Percentiles rank a stretch among this genome's conserved stretches.
Conservation (phyloP, 2,329 filamentous ascomycete genomes). For the Ophiostoma sp. region DNA sequence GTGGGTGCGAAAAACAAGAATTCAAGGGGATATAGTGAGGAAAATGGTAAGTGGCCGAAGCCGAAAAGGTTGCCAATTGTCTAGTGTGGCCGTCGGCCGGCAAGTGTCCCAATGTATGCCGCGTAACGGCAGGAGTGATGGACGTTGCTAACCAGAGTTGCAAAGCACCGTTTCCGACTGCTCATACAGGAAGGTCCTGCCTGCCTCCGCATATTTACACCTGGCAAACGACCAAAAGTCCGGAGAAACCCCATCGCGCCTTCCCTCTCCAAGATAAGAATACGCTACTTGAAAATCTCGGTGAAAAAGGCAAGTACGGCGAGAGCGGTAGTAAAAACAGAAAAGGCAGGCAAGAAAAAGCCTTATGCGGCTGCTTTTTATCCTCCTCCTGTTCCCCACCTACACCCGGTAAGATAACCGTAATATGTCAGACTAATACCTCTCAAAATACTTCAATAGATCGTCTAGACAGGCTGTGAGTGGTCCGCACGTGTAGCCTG, state of each 20-base stretch:
- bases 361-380: not conserved
- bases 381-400: not conserved
- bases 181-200: slow-evolving; percentile 1
- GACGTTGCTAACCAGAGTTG: not conserved
- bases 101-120: not conserved
- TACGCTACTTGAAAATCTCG: not conserved
- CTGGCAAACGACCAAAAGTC: not conserved
- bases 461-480: not conserved
- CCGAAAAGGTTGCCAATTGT: not conserved
- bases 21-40: not conserved
- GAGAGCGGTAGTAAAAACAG: not conserved
- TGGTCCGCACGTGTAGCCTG: slow-evolving; percentile 5
- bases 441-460: not conserved
- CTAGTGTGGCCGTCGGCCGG: slow-evolving; percentile 2
- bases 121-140: not conserved
- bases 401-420: not conserved
- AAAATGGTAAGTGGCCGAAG: not conserved
- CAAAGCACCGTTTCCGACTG: not conserved
- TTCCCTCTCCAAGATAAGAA: not conserved
- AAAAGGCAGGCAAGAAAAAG: not conserved
- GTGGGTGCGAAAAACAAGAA: not conserved
- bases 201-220: not conserved
- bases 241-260: slow-evolving; percentile 1
- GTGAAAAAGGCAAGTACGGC: not conserved
- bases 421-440: slow-evolving; percentile 1